Percentiles rank a stretch among this genome's conserved stretches.
Conservation (phyloP, 495 filamentous ascomycete genomes). For the Xylaria palmicola region DNA sequence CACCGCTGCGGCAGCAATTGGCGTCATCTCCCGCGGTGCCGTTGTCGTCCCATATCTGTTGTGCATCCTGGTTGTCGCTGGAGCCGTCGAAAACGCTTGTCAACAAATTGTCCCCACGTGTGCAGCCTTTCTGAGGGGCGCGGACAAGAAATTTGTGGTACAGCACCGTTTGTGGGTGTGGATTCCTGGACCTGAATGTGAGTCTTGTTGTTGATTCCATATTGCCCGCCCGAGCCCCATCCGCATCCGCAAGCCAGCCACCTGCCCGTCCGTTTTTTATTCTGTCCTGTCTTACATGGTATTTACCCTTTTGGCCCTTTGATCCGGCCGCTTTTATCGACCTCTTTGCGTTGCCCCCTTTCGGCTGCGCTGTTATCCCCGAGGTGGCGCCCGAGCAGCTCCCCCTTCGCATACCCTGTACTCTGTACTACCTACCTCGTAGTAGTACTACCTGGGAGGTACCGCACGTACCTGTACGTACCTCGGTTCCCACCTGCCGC, state of each 20-base stretch:
- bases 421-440: neutral
- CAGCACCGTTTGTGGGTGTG: slow-evolving; percentile 18
- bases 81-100: slow-evolving; percentile 15
- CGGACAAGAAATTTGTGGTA: slow-evolving; percentile 22
- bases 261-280: slow-evolving; percentile 23
- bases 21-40: slow-evolving; percentile 7
- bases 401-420: neutral
- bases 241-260: slow-evolving; percentile 7
- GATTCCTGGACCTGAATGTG: slow-evolving; percentile 36
- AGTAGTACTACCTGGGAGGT: too few species aligned
- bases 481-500: neutral
- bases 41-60: slow-evolving; percentile 20
- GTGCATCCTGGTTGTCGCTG: slow-evolving; percentile 22
- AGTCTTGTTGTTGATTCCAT: slow-evolving; percentile 30
- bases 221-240: slow-evolving; percentile 5
- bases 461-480: too few species aligned
- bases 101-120: slow-evolving; percentile 24
- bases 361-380: slow-evolving; percentile 5
- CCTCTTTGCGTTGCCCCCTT: slow-evolving; percentile 14
- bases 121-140: slow-evolving; percentile 21
- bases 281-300: slow-evolving; percentile 16
- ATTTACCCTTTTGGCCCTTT: slow-evolving; percentile 22
- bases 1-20: slow-evolving; percentile 13
- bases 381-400: neutral
- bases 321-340: slow-evolving; percentile 24